Percentiles rank a stretch among this genome's conserved stretches.
Evolutionary conservation across 257 asterid species (phyloP).

Genomic region (Capsicum baccatum): DNA sequence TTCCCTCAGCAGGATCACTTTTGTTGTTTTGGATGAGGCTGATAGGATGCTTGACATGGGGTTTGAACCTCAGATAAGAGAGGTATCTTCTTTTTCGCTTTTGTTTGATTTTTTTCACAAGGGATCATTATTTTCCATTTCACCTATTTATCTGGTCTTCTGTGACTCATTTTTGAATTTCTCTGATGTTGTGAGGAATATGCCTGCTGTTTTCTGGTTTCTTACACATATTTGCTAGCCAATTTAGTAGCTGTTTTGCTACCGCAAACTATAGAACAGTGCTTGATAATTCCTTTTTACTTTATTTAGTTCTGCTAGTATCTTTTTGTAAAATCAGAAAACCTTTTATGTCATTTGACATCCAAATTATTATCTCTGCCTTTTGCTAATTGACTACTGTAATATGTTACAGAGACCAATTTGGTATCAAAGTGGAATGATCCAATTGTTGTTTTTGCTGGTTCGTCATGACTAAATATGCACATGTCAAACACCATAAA

Average conservation of each 20-base stretch:
- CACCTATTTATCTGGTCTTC: constrained; percentile 1
- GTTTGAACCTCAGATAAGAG: constrained; percentile 95
- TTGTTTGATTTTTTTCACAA: constrained; percentile 5
- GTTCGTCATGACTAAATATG: constrained; percentile 10
- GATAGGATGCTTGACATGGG: constrained; percentile 98
- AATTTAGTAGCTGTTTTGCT: constrained; percentile 5
- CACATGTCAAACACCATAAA: constrained; percentile 16
- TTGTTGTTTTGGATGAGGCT: constrained; percentile 87
- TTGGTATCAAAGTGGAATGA: neutral
- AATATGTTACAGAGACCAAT: neutral
- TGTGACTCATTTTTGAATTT: constrained; percentile 12
- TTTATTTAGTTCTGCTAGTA: neutral
- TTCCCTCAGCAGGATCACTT: constrained; percentile 69
- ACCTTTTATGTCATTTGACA: constrained; percentile 1
- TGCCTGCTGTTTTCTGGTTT: neutral
- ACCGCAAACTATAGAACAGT: neutral
- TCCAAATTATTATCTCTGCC: neutral
- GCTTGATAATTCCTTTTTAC: neutral
- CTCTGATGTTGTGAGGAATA: constrained; percentile 20
- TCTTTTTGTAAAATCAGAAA: constrained; percentile 16
- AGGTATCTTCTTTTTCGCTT: constrained; percentile 50
- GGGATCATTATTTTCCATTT: neutral
- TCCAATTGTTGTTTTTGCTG: neutral
- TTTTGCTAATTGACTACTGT: neutral
- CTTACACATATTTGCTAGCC: neutral